phyloP scores from a whole-genome alignment of 2,329 filamentous ascomycete species.

The Trichoderma sp. region DNA sequence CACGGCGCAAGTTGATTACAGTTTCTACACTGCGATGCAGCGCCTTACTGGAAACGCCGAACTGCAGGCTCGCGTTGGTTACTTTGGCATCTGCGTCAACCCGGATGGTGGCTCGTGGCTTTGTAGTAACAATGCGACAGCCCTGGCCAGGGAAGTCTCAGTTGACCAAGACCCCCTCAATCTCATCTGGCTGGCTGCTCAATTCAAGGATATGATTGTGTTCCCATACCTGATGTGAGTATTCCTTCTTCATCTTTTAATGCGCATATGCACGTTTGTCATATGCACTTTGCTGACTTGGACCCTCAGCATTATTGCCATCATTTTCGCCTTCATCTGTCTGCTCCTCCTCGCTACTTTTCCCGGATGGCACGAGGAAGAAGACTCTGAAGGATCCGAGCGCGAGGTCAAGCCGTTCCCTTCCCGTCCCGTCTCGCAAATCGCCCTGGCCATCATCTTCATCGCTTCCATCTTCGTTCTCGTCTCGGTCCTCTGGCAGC shows the following conservation, averaged over 20 bases:
- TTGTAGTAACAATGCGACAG: constrained; percentile 96
- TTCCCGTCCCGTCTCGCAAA: constrained; percentile 86
- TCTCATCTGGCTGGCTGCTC: constrained; percentile 92
- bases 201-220: constrained; percentile 98
- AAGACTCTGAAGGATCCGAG: constrained; percentile 78
- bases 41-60: constrained; percentile 86
- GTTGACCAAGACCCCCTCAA: constrained; percentile 96
- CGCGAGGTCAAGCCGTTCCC: constrained; percentile 94
- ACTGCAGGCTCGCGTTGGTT: constrained; percentile 90
- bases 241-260: background rate
- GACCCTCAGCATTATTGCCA: constrained; percentile 79
- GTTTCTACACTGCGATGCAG: constrained; percentile 79
- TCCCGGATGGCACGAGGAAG: constrained; percentile 94
- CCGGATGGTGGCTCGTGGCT: constrained; percentile 88
- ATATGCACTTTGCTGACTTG: background rate
- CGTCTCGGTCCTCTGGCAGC: constrained; percentile 84
- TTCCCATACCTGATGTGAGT: constrained; percentile 94
- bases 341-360: constrained; percentile 95
- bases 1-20: constrained; percentile 88
- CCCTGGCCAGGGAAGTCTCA: constrained; percentile 83
- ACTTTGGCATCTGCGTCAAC: constrained; percentile 97
- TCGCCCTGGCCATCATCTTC: constrained; percentile 91
- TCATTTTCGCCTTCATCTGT: constrained; percentile 95
- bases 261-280: background rate
- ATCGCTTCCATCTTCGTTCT: constrained; percentile 71